Evolutionary conservation across 768 basidiomycete genomes (phyloP), one percentile per base, ranked within the genome.

Genomic region (Boletus insuetus): DNA sequence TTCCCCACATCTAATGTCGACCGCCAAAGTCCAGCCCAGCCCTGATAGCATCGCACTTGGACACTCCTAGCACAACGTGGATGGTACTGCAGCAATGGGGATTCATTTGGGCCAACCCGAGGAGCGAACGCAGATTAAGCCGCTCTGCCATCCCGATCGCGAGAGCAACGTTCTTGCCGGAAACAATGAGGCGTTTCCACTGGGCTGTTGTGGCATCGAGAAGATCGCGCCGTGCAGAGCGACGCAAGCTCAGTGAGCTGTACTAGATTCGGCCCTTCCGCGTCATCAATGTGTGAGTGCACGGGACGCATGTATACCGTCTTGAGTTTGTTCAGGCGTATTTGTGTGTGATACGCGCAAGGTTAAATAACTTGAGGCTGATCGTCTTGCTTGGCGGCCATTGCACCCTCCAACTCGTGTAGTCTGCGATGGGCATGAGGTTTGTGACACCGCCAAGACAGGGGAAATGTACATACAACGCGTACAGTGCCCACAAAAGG

Each of bases 171-270:
- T 80, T 76, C 54, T 74, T 71, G 17, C 76, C 73, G 46, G 79
- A 76, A 34, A 70, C 67, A 8, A 83, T 74, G 54, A 77, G 74
- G 8, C 75, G 73, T 55, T 76, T 79, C 82, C 80, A 82, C 47
- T 74, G 75, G 24, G 59, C 49, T 13, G 77, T 70, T 0, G 77
- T 73, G 0, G 71, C 69, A 3, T 77, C 74, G 34, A 79, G 73
- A 3, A 83, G 74, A 38, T 73, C 71, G 4, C 69, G 69, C 39
- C 76, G 74, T 39, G 64, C 79, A 82, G 4, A 82, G 73, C 22
- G 77, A 75, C 1, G 81, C 80, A 19, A 81, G 73, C 58, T 81
- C 79, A 3, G 82, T 83, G 50, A 82, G 68, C 53, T 79, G 75
- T 7, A 73, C 71, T 39, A 82, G 68, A n/a, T 71, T 75, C 0